phyloP scores from a whole-genome alignment of 2,329 filamentous ascomycete genomes.

The Claviceps maximensis region DNA sequence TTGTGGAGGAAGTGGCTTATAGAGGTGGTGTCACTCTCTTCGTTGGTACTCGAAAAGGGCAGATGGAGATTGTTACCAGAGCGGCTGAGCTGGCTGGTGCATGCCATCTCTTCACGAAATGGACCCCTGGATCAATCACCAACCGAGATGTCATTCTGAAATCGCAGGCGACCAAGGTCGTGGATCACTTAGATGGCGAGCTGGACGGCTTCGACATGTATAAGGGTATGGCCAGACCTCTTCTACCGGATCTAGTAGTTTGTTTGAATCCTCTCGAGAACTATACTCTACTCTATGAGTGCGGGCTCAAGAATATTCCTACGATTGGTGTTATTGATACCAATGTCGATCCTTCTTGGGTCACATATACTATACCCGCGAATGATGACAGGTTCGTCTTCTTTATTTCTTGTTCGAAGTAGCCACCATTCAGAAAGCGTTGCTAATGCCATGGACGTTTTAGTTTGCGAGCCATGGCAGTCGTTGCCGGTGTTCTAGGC shows the following conservation, averaged over 20 bases:
- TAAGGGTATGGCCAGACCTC: constrained; percentile 45
- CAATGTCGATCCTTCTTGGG: constrained; percentile 80
- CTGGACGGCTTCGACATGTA: constrained; percentile 51
- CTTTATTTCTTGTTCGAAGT: not conserved
- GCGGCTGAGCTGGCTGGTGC: constrained; percentile 66
- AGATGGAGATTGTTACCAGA: constrained; percentile 66
- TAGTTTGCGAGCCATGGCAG: constrained; percentile 66
- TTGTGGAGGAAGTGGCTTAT: constrained; percentile 77
- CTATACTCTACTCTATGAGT: constrained; percentile 80
- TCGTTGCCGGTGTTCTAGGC: constrained; percentile 77
- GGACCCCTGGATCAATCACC: constrained; percentile 84
- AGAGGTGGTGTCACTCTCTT: constrained; percentile 79
- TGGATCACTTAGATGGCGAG: constrained; percentile 58
- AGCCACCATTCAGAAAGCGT: not conserved
- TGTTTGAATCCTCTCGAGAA: constrained; percentile 92
- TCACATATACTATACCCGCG: constrained; percentile 91
- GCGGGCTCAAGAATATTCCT: constrained; percentile 72
- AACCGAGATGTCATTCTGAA: constrained; percentile 85
- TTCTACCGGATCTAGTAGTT: constrained; percentile 83
- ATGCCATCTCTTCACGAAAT: constrained; percentile 84
- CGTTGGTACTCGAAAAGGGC: constrained; percentile 73
- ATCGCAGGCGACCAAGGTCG: constrained; percentile 54
- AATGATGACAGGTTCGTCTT: constrained; percentile 76
- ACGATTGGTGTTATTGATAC: constrained; percentile 95
- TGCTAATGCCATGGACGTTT: constrained; percentile 2